Base-by-base conservation (phyloP, 2,329 filamentous ascomycete genomes). In the Cytospora mali region DNA sequence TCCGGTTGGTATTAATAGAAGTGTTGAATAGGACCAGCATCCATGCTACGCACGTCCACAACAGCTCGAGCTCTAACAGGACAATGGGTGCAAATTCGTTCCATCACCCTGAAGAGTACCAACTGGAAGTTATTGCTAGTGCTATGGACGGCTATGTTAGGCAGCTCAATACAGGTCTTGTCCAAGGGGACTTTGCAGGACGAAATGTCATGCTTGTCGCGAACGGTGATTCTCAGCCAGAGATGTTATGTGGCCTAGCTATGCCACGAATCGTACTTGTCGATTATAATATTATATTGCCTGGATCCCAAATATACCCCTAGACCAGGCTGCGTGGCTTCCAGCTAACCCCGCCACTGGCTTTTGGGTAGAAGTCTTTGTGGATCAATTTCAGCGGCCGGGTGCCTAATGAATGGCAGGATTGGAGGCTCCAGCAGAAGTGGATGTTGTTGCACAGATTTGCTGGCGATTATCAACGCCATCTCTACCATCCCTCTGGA, bases 91-190 rank as follows among this genome's bases (percentile, higher is more conserved):
- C 21, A 13, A 27, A 57, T 31, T 35, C 55, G 10, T 57, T 57
- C 11, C 55, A 50, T 13, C 50, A 57, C 11, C 55, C 55, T 9
- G 55, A 50, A 50, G 14, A 50, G 14, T 57, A n/a, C 3, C 42
- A 42, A 3, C 42, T 57, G 4, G 42, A 57, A 21, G 14, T 57
- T 16, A 6, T 57, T 6, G 55, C 55, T 11, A n/a, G 21, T 4
- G 29, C 46, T 7, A 18, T 50, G 55, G 55, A 50, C 6, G 46
- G 29, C 7, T 58, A 27, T n/a, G 29, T 27, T 3, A 35, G 29
- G 4, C 42, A 18, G 28, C 10, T 31, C 13, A 14, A 50, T 1
- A 14, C 6, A 11, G 42, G 46, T 7, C 28, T 58, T 4, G 29
- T 18, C 9, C 42, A 50, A 7, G 3, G 21, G 3, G 42, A 27